Evolutionary conservation across 495 filamentous ascomycete species (phyloP), one percentile per base, ranked within the genome.

Genomic region (Cercophora scortea): DNA sequence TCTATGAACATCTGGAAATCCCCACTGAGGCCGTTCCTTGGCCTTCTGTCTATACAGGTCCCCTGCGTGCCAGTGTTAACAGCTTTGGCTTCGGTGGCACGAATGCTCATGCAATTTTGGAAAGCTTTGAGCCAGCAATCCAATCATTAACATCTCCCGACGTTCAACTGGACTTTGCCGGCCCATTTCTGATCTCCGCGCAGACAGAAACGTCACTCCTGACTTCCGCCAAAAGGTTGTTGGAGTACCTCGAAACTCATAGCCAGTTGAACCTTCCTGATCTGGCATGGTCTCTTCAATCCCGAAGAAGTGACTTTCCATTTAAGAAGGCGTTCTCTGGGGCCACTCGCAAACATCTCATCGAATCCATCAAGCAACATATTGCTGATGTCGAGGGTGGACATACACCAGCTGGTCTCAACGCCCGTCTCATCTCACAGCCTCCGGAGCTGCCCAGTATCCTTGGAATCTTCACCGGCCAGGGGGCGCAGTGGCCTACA

Each of bases 381-480:
- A 7, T 12, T 16, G 42, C 3, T 44, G 42, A 9, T 25, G 25
- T 25, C 25, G 25, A 25, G 25, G 25, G 25, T 25, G 25, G 25
- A 5, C 25, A 5, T 25, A 5, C 25, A 25, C 25, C 5, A 25
- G 36, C 36, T 38, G 36, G 10, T 13, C 9, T 13, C 13, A 11
- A 10, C 8, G 41, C n/a, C 3, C 11, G 15, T 8, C 41, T 13
- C 8, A 8, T 42, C 8, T 13, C 41, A 10, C 3, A 15, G 3
- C 7, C 7, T 3, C 13, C 15, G 3, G 16, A 42, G 41, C 32
- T 13, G 43, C 17, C 16, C 17, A 45, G 43, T 18, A 54, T 55
- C 13, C 47, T 60, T 7, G 50, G 53, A 25, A 50, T 63, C 15
- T 63, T 63, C 50, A 63, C 61, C 13, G 61, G 61, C 12, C 48